Conservation (phyloP, 768 basidiomycete species). For the Pleurotus giganteus region DNA sequence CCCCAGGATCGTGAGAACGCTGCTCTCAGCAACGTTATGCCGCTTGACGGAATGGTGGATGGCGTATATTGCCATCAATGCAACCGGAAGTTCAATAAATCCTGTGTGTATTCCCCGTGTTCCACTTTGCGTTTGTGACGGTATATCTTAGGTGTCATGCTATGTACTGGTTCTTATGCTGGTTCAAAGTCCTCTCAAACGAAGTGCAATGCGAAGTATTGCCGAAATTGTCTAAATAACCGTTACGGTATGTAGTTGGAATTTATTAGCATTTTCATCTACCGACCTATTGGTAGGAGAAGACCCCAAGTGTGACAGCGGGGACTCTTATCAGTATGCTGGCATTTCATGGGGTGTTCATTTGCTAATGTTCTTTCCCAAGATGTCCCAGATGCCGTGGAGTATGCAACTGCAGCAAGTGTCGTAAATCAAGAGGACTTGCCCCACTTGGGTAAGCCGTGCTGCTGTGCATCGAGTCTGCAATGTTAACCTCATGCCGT, state of each 20-base stretch:
- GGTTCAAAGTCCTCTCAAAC: conserved; percentile 23
- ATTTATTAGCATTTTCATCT: conserved; percentile 22
- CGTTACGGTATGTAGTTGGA: conserved; percentile 57
- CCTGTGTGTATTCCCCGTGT: conserved; percentile 34
- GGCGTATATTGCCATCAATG: conserved; percentile 74
- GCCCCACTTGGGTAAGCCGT: conserved; percentile 54
- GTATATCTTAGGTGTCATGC: conserved; percentile 25
- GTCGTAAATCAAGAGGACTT: conserved; percentile 63
- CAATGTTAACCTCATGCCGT: background rate
- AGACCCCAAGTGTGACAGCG: conserved; percentile 13
- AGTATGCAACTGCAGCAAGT: conserved; percentile 64
- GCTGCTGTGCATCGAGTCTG: background rate
- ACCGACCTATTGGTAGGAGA: conserved; percentile 15
- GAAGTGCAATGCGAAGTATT: conserved; percentile 61
- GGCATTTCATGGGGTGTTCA: conserved; percentile 50
- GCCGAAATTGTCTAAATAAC: conserved; percentile 64
- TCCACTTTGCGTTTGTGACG: conserved; percentile 7
- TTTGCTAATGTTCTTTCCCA: conserved; percentile 7
- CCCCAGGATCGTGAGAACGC: conserved; percentile 17
- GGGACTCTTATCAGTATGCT: conserved; percentile 26
- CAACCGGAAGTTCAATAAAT: conserved; percentile 53
- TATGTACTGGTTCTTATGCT: conserved; percentile 36
- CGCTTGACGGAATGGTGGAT: conserved; percentile 31
- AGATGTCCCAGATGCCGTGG: conserved; percentile 73
- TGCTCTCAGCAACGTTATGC: conserved; percentile 26